A percentile compares a stretch with the other conserved stretches of the same genome.
Conservation (phyloP, 148 eudicot genomes). For the Chenopodium quinoa region DNA sequence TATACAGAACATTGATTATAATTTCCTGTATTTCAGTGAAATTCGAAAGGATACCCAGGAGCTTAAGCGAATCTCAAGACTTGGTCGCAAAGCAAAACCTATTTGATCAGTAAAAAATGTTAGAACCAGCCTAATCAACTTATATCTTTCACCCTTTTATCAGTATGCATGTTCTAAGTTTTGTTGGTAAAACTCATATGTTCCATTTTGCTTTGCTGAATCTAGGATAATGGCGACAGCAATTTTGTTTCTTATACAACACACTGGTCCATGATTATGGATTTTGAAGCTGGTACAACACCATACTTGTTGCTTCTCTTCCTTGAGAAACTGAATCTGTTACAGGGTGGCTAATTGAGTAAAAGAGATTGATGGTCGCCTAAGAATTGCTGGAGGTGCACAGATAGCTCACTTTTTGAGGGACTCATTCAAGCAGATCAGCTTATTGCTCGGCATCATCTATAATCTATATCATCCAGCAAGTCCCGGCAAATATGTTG, state of each 20-base stretch:
- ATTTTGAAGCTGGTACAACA: not conserved
- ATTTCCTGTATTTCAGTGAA: conserved; percentile 51
- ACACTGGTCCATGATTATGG: not conserved
- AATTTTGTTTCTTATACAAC: not conserved
- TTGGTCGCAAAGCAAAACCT: conserved; percentile 67
- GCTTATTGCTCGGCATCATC: not conserved
- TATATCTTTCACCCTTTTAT: not conserved
- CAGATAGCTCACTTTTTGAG: not conserved
- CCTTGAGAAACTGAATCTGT: conserved; percentile 12
- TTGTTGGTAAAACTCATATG: not conserved
- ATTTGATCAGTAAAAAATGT: conserved; percentile 42
- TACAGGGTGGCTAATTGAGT: not conserved
- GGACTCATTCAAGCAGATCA: conserved; percentile 3
- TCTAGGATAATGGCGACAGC: not conserved
- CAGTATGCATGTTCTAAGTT: not conserved
- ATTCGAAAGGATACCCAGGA: conserved; percentile 61
- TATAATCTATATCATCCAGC: not conserved
- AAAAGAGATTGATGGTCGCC: not conserved
- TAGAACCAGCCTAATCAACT: not conserved
- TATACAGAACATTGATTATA: not conserved
- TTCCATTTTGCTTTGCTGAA: not conserved
- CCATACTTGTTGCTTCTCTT: not conserved
- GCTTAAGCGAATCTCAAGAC: conserved; percentile 65
- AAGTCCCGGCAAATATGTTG: not conserved
- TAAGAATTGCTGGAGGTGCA: not conserved